A percentile compares a stretch with the other conserved stretches of the same genome.
These are phyloP conservation scores for Acanthamoeba royreba DNA, from an alignment of 208 protist genomes.

Conservation along the genomic window DNA sequence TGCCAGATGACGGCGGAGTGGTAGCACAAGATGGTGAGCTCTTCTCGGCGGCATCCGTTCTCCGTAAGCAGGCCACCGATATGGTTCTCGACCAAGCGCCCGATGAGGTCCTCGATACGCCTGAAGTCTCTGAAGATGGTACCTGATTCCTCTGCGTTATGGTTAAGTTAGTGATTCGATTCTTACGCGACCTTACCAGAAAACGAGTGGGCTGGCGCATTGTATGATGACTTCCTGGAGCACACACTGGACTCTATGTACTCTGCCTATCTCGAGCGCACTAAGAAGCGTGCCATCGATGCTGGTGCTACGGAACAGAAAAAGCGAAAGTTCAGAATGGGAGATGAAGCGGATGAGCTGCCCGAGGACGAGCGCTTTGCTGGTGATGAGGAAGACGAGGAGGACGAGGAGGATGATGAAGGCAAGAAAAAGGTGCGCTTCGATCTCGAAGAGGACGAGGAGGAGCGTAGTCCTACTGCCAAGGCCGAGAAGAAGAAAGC, in stretches of 20 bases:
- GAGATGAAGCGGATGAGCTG: background rate
- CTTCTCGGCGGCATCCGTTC: conserved; percentile 75
- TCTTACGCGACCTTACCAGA: conserved; percentile 82
- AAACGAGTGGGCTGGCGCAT: background rate
- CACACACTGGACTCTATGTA: background rate
- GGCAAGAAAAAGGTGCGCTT: background rate
- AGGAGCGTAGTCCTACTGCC: conserved; percentile 65
- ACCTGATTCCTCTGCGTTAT: conserved; percentile 62
- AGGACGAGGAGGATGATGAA: conserved; percentile 79
- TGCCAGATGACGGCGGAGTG: conserved; percentile 10
- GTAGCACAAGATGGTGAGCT: conserved; percentile 54
- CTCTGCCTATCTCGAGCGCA: background rate
- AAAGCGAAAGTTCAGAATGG: background rate
- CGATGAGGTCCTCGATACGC: background rate
- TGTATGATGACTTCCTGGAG: background rate
- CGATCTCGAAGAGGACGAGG: conserved; percentile 72
- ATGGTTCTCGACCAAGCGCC: conserved; percentile 26
- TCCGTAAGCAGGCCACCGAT: conserved; percentile 60
- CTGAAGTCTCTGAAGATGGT: background rate
- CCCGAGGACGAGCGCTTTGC: background rate
- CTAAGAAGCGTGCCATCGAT: background rate
- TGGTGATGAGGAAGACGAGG: conserved; percentile 78
- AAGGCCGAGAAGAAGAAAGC: conserved; percentile 13
- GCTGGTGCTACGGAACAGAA: background rate
- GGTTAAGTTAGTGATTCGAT: conserved; percentile 81